Conservation (phyloP, 371 early-diverging fungal species). For the Mucor indicus region DNA sequence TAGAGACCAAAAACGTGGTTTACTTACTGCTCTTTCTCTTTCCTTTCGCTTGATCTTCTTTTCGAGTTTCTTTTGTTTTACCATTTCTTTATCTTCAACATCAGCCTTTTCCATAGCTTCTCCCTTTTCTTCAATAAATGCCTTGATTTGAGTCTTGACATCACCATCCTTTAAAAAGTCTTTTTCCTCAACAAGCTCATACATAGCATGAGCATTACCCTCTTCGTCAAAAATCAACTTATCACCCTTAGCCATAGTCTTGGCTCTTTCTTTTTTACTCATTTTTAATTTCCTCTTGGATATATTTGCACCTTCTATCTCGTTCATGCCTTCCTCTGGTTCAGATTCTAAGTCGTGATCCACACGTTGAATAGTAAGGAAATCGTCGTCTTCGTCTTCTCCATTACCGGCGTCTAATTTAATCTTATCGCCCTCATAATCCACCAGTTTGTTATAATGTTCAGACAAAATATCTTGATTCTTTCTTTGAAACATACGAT, state of each 20-base stretch:
- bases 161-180: slow-evolving; percentile 77
- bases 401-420: slow-evolving; percentile 24
- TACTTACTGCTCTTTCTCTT: slow-evolving; percentile 56
- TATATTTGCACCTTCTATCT: slow-evolving; percentile 33
- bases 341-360: slow-evolving; percentile 65
- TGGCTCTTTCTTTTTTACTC: slow-evolving; percentile 71
- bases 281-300: slow-evolving; percentile 70
- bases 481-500: slow-evolving; percentile 89
- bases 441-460: slow-evolving; percentile 83
- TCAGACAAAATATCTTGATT: slow-evolving; percentile 89
- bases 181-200: slow-evolving; percentile 76
- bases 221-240: slow-evolving; percentile 91
- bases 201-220: slow-evolving; percentile 75
- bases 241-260: slow-evolving; percentile 64
- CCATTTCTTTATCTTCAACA: slow-evolving; percentile 66
- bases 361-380: slow-evolving; percentile 78
- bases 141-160: slow-evolving; percentile 57
- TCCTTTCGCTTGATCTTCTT: slow-evolving; percentile 70
- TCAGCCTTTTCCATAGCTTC: slow-evolving; percentile 70
- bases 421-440: slow-evolving; percentile 54
- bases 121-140: slow-evolving; percentile 65
- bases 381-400: slow-evolving; percentile 65
- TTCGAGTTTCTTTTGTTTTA: slow-evolving; percentile 68
- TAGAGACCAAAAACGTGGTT: background rate
- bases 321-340: slow-evolving; percentile 22